phyloP scores from a whole-genome alignment of 2,329 filamentous ascomycete genomes.

The Aspergillus awamori region DNA sequence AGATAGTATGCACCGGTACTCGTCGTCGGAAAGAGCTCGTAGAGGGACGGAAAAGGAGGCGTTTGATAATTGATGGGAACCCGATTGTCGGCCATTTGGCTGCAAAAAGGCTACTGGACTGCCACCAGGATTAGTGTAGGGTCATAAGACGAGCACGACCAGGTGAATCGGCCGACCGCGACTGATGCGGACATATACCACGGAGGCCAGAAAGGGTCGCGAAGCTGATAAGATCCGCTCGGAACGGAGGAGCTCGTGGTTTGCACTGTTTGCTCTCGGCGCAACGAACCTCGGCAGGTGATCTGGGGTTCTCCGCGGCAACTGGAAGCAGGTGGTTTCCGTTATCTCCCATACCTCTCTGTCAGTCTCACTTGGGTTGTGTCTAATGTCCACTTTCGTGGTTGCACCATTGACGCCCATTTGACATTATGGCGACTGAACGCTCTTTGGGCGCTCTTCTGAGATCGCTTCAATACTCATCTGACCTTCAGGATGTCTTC shows the following conservation, averaged over 20 bases:
- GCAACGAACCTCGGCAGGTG: constrained; percentile 36
- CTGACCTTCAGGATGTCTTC: constrained; percentile 61
- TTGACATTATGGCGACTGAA: constrained; percentile 58
- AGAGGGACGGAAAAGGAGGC: constrained; percentile 79
- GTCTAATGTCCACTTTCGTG: constrained; percentile 11
- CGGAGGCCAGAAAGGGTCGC: not conserved
- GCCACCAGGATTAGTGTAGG: constrained; percentile 2
- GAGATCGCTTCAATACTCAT: constrained; percentile 62
- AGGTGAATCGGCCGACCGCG: constrained; percentile 17
- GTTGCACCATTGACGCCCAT: not conserved
- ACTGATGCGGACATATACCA: not conserved
- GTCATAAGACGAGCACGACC: not conserved
- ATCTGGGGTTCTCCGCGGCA: constrained; percentile 37
- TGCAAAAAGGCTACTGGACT: constrained; percentile 3
- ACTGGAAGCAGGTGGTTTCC: not conserved
- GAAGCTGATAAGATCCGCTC: constrained; percentile 8
- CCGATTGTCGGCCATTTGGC: constrained; percentile 42
- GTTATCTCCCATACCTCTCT: not conserved
- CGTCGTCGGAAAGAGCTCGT: constrained; percentile 67
- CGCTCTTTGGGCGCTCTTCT: constrained; percentile 62
- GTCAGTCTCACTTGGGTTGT: not conserved
- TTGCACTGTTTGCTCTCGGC: constrained; percentile 34
- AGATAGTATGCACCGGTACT: constrained; percentile 65
- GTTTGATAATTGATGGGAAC: constrained; percentile 63
- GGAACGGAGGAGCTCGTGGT: not conserved